These are phyloP conservation scores for Alternaria rosae DNA, from an alignment of 2,329 filamentous ascomycete species.

Conservation along the genomic window DNA sequence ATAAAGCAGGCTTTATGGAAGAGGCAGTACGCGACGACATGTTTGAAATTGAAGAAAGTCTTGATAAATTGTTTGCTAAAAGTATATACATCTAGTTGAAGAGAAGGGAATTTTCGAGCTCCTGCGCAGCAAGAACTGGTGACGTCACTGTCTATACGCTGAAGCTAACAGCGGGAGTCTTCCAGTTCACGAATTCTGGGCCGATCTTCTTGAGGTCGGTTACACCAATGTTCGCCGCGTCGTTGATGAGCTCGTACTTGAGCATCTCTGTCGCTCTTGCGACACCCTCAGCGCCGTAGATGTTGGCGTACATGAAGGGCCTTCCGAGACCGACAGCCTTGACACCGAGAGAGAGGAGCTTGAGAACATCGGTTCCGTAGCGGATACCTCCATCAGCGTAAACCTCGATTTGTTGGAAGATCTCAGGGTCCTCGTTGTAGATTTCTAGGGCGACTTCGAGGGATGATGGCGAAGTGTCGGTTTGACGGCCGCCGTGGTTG, in stretches of 20 bases:
- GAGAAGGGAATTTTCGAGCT: not conserved
- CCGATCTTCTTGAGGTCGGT: slow-evolving; percentile 40
- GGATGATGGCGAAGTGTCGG: slow-evolving; percentile 66
- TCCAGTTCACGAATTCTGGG: slow-evolving; percentile 33
- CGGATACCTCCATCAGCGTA: slow-evolving; percentile 52
- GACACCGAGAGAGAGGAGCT: slow-evolving; percentile 49
- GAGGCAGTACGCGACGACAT: not conserved
- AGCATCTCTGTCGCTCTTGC: slow-evolving; percentile 62
- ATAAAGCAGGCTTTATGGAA: no score
- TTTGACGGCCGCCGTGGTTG: slow-evolving; percentile 53
- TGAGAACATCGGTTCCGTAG: slow-evolving; percentile 50
- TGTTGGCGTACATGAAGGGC: slow-evolving; percentile 61
- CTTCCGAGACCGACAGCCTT: slow-evolving; percentile 57
- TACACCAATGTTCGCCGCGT: slow-evolving; percentile 46
- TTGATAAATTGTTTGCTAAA: not conserved
- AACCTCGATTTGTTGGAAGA: slow-evolving; percentile 52
- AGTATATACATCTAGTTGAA: not conserved
- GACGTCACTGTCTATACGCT: not conserved
- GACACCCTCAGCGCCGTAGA: slow-evolving; percentile 68
- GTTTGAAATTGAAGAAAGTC: not conserved
- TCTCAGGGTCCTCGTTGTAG: slow-evolving; percentile 60
- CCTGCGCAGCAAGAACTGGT: not conserved
- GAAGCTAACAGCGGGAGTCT: slow-evolving; percentile 9
- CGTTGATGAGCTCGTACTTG: slow-evolving; percentile 58
- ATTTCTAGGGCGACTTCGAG: slow-evolving; percentile 81